Evolutionary conservation across 2,329 filamentous ascomycete genomes (phyloP).

Genomic region (Apiospora hydei): DNA sequence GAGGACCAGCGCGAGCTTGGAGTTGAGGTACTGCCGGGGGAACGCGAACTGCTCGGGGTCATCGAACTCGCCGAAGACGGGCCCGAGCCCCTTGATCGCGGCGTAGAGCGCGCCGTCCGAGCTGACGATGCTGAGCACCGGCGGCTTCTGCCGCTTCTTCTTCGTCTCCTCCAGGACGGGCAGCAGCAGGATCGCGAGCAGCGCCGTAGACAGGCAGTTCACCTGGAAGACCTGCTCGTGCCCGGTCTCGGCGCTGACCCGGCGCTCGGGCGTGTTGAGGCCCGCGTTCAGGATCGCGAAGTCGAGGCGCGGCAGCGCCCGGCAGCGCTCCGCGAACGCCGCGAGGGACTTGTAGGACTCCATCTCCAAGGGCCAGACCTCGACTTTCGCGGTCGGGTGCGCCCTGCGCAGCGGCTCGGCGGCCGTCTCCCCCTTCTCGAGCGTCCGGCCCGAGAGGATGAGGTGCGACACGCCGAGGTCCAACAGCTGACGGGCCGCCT

Average conservation of each 20-base stretch:
- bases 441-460: conserved; percentile 55
- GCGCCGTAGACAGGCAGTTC: conserved; percentile 47
- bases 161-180: conserved; percentile 39
- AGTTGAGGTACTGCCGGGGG: background rate
- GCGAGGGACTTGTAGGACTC: conserved; percentile 52
- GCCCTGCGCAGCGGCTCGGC: conserved; percentile 40
- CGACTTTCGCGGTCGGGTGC: conserved; percentile 46
- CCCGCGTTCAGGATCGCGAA: conserved; percentile 56
- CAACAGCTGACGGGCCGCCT: conserved; percentile 50
- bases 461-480: conserved; percentile 48
- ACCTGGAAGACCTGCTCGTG: conserved; percentile 51
- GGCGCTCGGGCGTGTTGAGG: conserved; percentile 35
- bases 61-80: conserved; percentile 12
- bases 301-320: conserved; percentile 47
- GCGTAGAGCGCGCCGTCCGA: conserved; percentile 14
- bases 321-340: conserved; percentile 47
- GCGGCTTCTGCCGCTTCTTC: conserved; percentile 13
- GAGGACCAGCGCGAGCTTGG: conserved; percentile 3
- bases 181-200: conserved; percentile 44
- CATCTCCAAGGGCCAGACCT: conserved; percentile 60
- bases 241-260: conserved; percentile 38
- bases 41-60: conserved; percentile 41
- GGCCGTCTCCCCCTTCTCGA: conserved; percentile 51
- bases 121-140: conserved; percentile 23
- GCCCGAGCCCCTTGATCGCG: background rate